Conservation (phyloP, 345 rosid species). For the Raphanus sativus region DNA sequence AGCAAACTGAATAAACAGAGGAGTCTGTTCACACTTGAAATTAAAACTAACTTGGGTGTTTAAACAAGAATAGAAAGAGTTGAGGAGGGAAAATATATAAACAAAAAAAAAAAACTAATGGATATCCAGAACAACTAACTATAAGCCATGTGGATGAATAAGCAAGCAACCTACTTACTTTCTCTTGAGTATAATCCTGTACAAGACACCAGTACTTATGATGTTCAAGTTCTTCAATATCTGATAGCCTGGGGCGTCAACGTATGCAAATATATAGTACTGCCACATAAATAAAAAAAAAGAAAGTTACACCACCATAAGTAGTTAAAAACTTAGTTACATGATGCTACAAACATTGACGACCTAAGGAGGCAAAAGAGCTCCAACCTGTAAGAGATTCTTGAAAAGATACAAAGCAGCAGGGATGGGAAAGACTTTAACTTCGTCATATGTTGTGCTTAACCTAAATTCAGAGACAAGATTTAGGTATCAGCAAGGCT, state of each 20-base stretch:
- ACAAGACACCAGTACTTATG: constrained; percentile 90
- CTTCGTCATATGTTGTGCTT: constrained; percentile 84
- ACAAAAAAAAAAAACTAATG: too few relatives aligned
- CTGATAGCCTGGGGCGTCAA: constrained; percentile 96
- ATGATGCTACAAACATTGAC: neutral
- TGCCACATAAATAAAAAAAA: constrained; percentile 37
- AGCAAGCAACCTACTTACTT: constrained; percentile 49
- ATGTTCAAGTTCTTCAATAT: constrained; percentile 95
- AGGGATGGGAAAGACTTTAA: constrained; percentile 86
- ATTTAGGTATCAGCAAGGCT: too few relatives aligned
- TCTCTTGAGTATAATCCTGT: constrained; percentile 86
- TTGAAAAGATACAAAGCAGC: constrained; percentile 92
- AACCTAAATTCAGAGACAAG: constrained; percentile 54
- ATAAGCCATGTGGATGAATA: neutral
- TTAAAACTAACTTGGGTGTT: too few relatives aligned
- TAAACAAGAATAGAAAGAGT: too few relatives aligned
- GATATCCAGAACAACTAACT: too few relatives aligned
- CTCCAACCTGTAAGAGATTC: constrained; percentile 85
- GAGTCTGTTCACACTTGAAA: too few relatives aligned
- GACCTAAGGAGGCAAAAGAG: neutral
- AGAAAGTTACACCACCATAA: neutral
- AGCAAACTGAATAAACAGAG: neutral
- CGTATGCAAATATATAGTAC: constrained; percentile 98
- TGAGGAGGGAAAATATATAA: too few relatives aligned
- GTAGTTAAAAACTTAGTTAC: constrained; percentile 21